A percentile compares a stretch with the other conserved stretches of the same genome.
phyloP scores from a whole-genome alignment of 495 filamentous ascomycete genomes.

The Venustampulla echinocandica region DNA sequence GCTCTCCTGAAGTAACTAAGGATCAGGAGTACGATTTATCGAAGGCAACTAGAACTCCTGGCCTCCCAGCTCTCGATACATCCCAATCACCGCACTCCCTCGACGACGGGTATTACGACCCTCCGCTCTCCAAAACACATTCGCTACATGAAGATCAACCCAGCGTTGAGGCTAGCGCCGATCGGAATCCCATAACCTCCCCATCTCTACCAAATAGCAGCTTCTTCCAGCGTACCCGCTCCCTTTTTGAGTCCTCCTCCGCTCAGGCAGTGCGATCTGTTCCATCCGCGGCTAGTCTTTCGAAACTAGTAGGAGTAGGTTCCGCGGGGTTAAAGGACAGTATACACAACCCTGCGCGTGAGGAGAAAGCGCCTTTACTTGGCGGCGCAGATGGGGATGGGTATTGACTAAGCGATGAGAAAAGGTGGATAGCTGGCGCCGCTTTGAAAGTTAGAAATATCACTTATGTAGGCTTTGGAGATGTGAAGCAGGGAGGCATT shows the following conservation, averaged over 20 bases:
- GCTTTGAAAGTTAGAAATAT: constrained; percentile 4
- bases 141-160: neutral
- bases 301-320: constrained; percentile 1
- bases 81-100: neutral
- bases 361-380: neutral
- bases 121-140: constrained; percentile 1
- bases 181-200: too few species aligned
- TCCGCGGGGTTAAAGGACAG: constrained; percentile 8
- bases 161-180: too few species aligned
- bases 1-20: too few species aligned
- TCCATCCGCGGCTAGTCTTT: too few species aligned
- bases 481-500: neutral
- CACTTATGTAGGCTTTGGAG: neutral
- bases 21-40: too few species aligned
- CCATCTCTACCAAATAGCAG: too few species aligned
- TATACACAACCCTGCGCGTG: constrained; percentile 6
- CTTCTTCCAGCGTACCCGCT: constrained; percentile 19
- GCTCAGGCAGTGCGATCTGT: neutral
- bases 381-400: neutral
- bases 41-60: too few species aligned
- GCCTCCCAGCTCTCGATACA: neutral
- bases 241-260: constrained; percentile 14
- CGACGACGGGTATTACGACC: neutral
- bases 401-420: constrained; percentile 9
- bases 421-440: neutral